Evolutionary conservation across 352 stramenopile species (phyloP).

Genomic region (Phytopythium aichiense): DNA sequence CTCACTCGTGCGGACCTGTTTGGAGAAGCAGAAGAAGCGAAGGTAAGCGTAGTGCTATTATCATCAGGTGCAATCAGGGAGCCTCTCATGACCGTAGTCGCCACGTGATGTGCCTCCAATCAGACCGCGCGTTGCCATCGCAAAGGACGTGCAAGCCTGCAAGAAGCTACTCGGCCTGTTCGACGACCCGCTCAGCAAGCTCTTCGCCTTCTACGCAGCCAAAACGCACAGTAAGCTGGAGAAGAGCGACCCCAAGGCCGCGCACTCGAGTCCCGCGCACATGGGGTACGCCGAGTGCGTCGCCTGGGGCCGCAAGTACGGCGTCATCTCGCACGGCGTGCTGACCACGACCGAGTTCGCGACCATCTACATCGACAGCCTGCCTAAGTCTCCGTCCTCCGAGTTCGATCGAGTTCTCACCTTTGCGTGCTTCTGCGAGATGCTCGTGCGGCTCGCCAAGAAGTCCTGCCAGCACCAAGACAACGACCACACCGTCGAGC

Average conservation of each 20-base stretch:
- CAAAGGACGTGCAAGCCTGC: slow-evolving; percentile 63
- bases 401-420: slow-evolving; percentile 65
- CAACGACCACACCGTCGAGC: slow-evolving; percentile 22
- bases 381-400: slow-evolving; percentile 44
- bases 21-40: slow-evolving; percentile 67
- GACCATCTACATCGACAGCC: slow-evolving; percentile 68
- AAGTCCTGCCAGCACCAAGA: slow-evolving; percentile 34
- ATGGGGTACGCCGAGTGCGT: slow-evolving; percentile 71
- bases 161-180: slow-evolving; percentile 51
- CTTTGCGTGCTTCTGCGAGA: slow-evolving; percentile 55
- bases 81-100: background rate
- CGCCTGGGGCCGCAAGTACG: slow-evolving; percentile 67
- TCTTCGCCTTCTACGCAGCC: slow-evolving; percentile 56
- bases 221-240: slow-evolving; percentile 51
- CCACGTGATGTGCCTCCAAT: background rate
- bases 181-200: slow-evolving; percentile 57
- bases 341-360: slow-evolving; percentile 78
- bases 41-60: slow-evolving; percentile 12
- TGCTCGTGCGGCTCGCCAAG: slow-evolving; percentile 56
- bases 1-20: slow-evolving; percentile 54
- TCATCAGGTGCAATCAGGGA: background rate
- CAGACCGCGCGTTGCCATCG: slow-evolving; percentile 37
- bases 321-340: slow-evolving; percentile 68
- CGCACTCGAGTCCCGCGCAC: slow-evolving; percentile 35
- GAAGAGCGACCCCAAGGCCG: slow-evolving; percentile 60